Base-by-base conservation (phyloP, 441 rosid species). In the Mallotus repandus region DNA sequence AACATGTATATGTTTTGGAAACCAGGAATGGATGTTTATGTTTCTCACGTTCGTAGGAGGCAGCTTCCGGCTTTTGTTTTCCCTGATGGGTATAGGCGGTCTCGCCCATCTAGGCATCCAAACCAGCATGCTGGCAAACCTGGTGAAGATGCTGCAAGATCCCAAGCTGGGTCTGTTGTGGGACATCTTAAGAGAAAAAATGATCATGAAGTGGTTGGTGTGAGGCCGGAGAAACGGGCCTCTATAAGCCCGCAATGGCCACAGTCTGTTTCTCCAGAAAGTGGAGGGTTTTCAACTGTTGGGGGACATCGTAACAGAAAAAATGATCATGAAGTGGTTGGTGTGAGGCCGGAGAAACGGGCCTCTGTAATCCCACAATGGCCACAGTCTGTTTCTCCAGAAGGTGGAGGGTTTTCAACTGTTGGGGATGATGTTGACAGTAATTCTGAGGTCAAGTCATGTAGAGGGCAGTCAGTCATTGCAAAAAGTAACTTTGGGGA, bases 31-130 rank as follows among this genome's bases (percentile, higher is more conserved):
- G 91, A 87, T 45, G 78, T 90, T 53, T 74, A 65, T 78, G 88
- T 90, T 73, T 87, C 89, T 68, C 95, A 90, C 79, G 84, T 88
- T 50, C 89, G 81, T 49, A 81, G 89, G 72, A 87, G 80, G 83
- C 89, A 86, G 85, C 81, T 90, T 66, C 92, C 91, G 19, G 64
- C 81, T 6, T 88, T 81, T 84, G 85, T 88, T 55, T 87, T 83
- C 25, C 98, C 98, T 38, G 93, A 85, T 63, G 96, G 94, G 63
- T 80, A 86, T 79, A 88, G 74, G 78, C 83, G 89, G 63, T 79
- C 85, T 79, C 89, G 92, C 57, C 83, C 82, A 68, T 81, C 88
- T 32, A 89, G 88, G 85, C 81, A 86, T 69, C 79, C 76, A 16
- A 84, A 63, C 78, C 89, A 79, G 56, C 88, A 82, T 63, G 68